Base-by-base conservation (phyloP, 768 basidiomycete species). In the Pleurotus tuber-regium region DNA sequence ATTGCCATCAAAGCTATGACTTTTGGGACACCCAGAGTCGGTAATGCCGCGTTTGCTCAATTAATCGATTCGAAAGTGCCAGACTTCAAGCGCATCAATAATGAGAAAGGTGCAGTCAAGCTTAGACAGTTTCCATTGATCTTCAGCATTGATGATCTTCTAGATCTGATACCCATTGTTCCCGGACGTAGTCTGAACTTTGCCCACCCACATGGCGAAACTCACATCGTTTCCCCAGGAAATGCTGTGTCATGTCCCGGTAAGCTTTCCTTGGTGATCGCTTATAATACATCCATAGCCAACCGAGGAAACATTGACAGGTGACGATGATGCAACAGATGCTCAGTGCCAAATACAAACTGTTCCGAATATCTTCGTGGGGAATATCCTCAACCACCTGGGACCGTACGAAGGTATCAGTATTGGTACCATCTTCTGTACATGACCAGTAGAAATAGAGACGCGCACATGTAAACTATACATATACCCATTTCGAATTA, bases 111-210 rank as follows among this genome's bases (percentile, higher is more conserved):
- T 61, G 21, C 16, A 29, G 3, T 4, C 19, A 48, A 46, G 12
- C 4, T 11, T 11, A 16, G 24, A 63, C 63, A 8, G 25, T 50
- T 36, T 54, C 47, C n/a, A 51, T 57, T n/a, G 19, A 44, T 51
- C 26, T 16, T 59, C 69, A 47, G 55, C 55, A 47, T 65, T 61
- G 41, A 57, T 70, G 52, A 67, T 63, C 54, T 61, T 66, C 62
- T 23, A 70, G 76, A 80, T 57, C 52, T 72, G 24, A 66, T 86
- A 36, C 84, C 85, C 19, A 83, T 79, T 52, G 70, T 85, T 6
- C 83, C 83, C 6, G 76, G 72, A 2, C 67, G 72, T 16, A 68
- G 65, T 51, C 59, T 83, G 53, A 77, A 76, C 43, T 80, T 72
- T 61, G 38, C 57, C 16, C 75, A 77, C 46, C 68, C 71, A 2